Evolutionary conservation across 768 basidiomycete genomes (phyloP), one percentile per base, ranked within the genome.

Genomic region (Udeniomyces megalosporus): DNA sequence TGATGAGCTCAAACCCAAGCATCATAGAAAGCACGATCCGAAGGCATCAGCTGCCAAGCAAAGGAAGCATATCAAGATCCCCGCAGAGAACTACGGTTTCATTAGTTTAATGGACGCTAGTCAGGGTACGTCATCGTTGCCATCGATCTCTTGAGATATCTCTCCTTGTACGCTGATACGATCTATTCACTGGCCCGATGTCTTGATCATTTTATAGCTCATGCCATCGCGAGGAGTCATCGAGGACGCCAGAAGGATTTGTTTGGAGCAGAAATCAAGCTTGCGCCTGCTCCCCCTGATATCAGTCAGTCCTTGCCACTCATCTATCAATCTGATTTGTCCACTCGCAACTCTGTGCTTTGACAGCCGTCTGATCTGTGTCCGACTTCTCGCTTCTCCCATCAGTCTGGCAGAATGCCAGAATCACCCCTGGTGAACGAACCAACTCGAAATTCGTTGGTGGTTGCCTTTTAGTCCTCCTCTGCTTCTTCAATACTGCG

Each of bases 401-500:
- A 5, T 31, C n/a, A 59, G 58, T 96, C 54, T 99, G 95, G 95
- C 75, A 79, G 48, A 99, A 99, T 72, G 79, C 97, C 77, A 84
- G 82, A 69, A 82, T 81, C 70, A 80, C 83, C 1, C 78, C 84
- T 20, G 78, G 74, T 7, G 83, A 86, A 67, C 71, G 88, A 26
- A 74, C 80, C 28, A 79, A 83, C 44, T 85, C 86, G 73, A 80
- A 78, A 68, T 74, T 78, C 34, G 74, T 85, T 28, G 93, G 95
- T n/a, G 86, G 88, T 74, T 63, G 85, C 42, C 80, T 85, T 73
- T 80, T 99, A 58, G 76, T 79, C 24, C 69, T 82, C 32, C 82
- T 96, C 52, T 92, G 89, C 74, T 91, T 90, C 77, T 81, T 97
- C 77, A 92, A 99, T 77, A 96, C 91, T 38, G 77, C 93, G 11